A percentile compares a stretch with the other conserved stretches of the same genome.
Evolutionary conservation across 2,329 filamentous ascomycete species (phyloP).

Genomic region (Arthrobotrys pseudoclavata): DNA sequence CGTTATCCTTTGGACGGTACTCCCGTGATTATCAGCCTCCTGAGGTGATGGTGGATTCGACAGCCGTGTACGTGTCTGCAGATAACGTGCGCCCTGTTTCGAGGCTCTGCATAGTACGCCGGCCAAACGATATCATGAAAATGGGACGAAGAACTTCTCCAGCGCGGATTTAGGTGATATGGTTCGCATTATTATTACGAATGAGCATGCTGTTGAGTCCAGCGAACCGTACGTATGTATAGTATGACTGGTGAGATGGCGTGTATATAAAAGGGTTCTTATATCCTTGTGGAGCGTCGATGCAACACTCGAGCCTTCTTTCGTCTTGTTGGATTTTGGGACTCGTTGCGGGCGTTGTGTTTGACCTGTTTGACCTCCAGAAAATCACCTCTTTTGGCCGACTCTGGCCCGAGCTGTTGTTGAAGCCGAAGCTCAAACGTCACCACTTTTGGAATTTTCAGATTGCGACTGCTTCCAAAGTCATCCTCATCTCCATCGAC

Average conservation of each 20-base stretch:
- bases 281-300: too few relatives aligned
- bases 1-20: not conserved
- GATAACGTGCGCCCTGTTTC: not conserved
- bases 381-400: not conserved
- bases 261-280: not conserved
- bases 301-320: not conserved
- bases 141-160: too few relatives aligned
- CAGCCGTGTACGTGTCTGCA: not conserved
- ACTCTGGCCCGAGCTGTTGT: constrained; percentile 18
- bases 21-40: not conserved
- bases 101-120: not conserved
- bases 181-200: not conserved
- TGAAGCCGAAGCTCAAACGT: constrained; percentile 47
- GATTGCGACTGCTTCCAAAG: constrained; percentile 36
- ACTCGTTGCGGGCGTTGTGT: constrained; percentile 19
- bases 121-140: too few relatives aligned
- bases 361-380: constrained; percentile 16
- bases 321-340: constrained; percentile 5
- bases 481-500: constrained; percentile 36
- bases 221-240: not conserved
- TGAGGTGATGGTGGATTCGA: not conserved
- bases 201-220: not conserved
- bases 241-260: not conserved
- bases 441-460: constrained; percentile 45
- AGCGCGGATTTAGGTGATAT: not conserved